Conservation (phyloP, 441 rosid genomes). For the Brassica hybrid region DNA sequence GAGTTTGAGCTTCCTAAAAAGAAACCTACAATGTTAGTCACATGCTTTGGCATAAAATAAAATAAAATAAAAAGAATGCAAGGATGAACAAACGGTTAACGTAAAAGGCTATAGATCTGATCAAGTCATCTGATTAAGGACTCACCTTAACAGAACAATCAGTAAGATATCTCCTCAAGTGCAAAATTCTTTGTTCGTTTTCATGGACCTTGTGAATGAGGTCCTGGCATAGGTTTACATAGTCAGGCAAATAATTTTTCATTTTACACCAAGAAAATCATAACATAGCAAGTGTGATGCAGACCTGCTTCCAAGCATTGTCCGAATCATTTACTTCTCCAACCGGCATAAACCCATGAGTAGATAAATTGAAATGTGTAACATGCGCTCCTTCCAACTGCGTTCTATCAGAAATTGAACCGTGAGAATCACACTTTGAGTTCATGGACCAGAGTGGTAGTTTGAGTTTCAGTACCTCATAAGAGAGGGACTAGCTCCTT, state of each 20-base stretch:
- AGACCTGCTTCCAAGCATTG: conserved; percentile 68
- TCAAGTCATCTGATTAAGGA: conserved; percentile 19
- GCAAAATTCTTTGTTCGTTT: conserved; percentile 81
- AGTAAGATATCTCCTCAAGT: conserved; percentile 70
- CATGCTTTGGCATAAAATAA: conserved; percentile 19
- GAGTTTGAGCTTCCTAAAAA: conserved; percentile 83
- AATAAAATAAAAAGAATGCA: no score
- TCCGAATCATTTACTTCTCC: conserved; percentile 21
- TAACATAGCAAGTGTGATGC: conserved; percentile 22
- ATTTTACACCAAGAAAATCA: conserved; percentile 2
- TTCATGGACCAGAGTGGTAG: conserved; percentile 4
- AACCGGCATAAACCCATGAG: conserved; percentile 20
- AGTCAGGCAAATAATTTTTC: conserved; percentile 2
- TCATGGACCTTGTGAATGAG: conserved; percentile 62
- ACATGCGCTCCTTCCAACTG: conserved; percentile 50
- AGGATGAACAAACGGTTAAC: no score
- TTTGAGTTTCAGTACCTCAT: conserved; percentile 53
- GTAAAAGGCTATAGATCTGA: conserved; percentile 8
- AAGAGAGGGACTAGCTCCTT: conserved; percentile 52
- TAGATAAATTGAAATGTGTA: conserved; percentile 6
- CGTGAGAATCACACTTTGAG: background rate
- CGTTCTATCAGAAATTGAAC: conserved; percentile 50
- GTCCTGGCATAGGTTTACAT: conserved; percentile 53
- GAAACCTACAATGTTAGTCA: conserved; percentile 37
- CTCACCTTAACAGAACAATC: conserved; percentile 83